phyloP scores from a whole-genome alignment of 176 grass and related monocot genomes.

The Microstegium vimineum region DNA sequence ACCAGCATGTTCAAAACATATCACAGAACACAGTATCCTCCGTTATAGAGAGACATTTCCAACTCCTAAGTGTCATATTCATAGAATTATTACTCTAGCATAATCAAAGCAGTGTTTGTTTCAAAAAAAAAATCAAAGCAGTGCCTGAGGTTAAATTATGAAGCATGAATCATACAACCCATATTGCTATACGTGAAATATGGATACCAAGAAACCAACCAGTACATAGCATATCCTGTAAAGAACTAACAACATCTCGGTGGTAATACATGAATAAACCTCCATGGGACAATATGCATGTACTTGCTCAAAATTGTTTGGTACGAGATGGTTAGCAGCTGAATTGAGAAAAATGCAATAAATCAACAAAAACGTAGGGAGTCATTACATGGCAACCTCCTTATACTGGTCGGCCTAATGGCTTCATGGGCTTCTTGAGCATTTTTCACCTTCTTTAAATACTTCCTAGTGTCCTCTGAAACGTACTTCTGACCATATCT shows the following conservation, averaged over 20 bases:
- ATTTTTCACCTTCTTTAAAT: constrained; percentile 93
- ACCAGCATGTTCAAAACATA: constrained; percentile 1
- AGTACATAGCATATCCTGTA: neutral
- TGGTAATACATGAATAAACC: neutral
- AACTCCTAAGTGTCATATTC: neutral
- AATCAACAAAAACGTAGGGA: constrained; percentile 6
- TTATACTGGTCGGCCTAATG: constrained; percentile 90
- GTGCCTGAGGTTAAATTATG: neutral
- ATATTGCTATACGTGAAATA: neutral
- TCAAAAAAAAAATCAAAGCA: constrained; percentile 20
- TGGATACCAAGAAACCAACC: constrained; percentile 4
- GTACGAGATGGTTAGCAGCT: neutral
- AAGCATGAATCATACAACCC: neutral
- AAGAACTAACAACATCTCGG: neutral
- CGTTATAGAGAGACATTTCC: neutral
- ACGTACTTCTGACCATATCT: constrained; percentile 75
- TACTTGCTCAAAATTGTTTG: neutral
- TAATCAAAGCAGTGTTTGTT: too few relatives aligned
- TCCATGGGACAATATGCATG: neutral
- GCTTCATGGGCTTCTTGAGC: constrained; percentile 99
- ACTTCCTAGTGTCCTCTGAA: constrained; percentile 65
- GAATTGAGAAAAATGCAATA: constrained; percentile 16
- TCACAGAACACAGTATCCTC: neutral
- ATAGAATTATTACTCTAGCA: neutral
- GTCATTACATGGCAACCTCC: constrained; percentile 92